Percentiles rank a stretch among this genome's conserved stretches.
phyloP scores from a whole-genome alignment of 2,329 filamentous ascomycete genomes.

The Leptographium procerum region DNA sequence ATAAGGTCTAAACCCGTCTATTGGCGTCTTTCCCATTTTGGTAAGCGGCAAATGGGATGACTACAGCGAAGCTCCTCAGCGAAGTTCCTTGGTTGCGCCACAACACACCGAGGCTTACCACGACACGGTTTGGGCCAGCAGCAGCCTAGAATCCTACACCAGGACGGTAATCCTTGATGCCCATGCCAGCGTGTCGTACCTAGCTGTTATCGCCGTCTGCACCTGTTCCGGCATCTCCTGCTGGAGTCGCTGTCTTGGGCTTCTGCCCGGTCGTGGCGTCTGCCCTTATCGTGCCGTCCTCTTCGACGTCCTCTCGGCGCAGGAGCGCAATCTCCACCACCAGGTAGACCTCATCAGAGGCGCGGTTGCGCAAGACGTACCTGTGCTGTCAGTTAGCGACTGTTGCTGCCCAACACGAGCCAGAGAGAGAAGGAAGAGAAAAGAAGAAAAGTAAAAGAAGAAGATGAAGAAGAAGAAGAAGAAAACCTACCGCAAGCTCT shows the following conservation, averaged over 20 bases:
- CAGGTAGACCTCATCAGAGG: conserved; percentile 64
- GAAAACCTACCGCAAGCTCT: conserved; percentile 55
- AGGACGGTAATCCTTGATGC: no score
- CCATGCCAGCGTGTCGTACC: no score
- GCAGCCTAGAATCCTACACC: no score
- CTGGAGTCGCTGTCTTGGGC: conserved; percentile 14
- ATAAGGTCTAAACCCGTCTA: no score
- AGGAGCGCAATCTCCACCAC: conserved; percentile 57
- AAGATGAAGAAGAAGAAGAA: background rate
- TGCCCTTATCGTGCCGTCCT: conserved; percentile 37
- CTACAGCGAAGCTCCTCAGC: no score
- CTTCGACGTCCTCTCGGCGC: conserved; percentile 34
- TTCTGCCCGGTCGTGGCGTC: conserved; percentile 26
- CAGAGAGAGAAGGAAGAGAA: background rate
- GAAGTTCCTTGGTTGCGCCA: no score
- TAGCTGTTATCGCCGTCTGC: no score
- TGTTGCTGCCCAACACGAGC: no score
- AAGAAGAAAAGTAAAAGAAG: background rate
- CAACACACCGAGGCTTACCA: no score
- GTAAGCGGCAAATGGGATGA: no score
- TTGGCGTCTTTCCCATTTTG: no score
- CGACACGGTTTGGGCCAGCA: no score
- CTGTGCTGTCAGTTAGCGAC: conserved; percentile 34
- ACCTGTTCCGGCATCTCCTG: background rate
- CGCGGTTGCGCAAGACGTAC: conserved; percentile 79